phyloP scores from a whole-genome alignment of 106 monocot genomes.

The Xerophyta viscosa region DNA sequence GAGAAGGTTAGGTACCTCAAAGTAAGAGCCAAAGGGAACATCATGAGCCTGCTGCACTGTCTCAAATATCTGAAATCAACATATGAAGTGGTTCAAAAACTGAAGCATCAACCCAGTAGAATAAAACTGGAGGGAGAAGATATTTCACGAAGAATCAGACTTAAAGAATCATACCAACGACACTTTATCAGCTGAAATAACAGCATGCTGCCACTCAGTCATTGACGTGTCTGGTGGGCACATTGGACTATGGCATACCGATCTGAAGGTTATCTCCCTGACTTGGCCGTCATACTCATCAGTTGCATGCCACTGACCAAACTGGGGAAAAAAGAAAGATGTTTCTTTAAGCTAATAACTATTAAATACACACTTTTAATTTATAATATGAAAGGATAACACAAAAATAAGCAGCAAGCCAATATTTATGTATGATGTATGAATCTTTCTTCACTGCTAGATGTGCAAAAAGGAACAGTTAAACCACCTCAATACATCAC shows the following conservation, averaged over 20 bases:
- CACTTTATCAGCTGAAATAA: constrained; percentile 75
- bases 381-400: too few species aligned
- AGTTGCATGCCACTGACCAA: constrained; percentile 90
- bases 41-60: constrained; percentile 96
- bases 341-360: too few species aligned
- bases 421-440: too few species aligned
- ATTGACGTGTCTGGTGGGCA: constrained; percentile 96
- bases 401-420: too few species aligned
- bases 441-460: too few species aligned
- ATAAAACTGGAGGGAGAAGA: background rate
- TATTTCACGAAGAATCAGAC: background rate
- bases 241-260: constrained; percentile 93
- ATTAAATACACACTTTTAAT: too few species aligned
- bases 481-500: too few species aligned
- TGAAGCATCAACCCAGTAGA: background rate
- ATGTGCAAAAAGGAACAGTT: too few species aligned
- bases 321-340: constrained; percentile 31
- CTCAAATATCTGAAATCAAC: constrained; percentile 70
- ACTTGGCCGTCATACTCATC: constrained; percentile 96
- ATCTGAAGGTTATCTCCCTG: constrained; percentile 88
- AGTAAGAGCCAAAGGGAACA: constrained; percentile 95
- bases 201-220: constrained; percentile 94
- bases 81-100: background rate
- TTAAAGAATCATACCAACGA: constrained; percentile 37
- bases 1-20: constrained; percentile 52